Conservation (phyloP, 2,329 filamentous ascomycete genomes). For the Claviceps spartinae region DNA sequence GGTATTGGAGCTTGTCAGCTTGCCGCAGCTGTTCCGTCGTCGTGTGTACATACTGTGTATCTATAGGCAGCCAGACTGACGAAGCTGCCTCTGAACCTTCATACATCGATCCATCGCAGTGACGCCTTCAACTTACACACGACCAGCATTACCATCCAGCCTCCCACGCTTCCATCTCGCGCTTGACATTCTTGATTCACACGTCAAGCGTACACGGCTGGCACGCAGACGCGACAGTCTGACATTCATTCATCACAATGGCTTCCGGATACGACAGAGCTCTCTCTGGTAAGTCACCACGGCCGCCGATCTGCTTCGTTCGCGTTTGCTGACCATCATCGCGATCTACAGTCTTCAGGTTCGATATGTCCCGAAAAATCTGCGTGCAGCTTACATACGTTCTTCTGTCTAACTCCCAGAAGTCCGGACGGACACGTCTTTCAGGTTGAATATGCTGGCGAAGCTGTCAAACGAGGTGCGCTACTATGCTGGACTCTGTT, state of each 20-base stretch:
- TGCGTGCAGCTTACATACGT: not conserved
- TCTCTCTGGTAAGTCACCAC: conserved; percentile 69
- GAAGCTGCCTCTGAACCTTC: conserved; percentile 18
- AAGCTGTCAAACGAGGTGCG: conserved; percentile 93
- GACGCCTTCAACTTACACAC: conserved; percentile 3
- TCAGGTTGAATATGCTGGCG: conserved; percentile 97
- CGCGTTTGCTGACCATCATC: conserved; percentile 24
- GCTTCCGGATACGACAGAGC: conserved; percentile 98
- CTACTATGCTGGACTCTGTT: conserved; percentile 1
- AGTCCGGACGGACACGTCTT: conserved; percentile 98
- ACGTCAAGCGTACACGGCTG: not conserved
- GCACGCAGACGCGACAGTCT: not conserved
- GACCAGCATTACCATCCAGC: not conserved
- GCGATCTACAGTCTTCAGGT: conserved; percentile 66
- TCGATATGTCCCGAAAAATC: conserved; percentile 9
- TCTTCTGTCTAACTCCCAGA: conserved; percentile 28
- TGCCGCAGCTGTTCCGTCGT: not conserved
- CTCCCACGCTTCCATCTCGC: not conserved
- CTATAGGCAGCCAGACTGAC: conserved; percentile 25
- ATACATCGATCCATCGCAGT: not conserved
- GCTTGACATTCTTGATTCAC: not conserved
- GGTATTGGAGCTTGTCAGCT: not conserved
- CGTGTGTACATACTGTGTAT: not conserved
- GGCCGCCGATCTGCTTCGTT: conserved; percentile 4
- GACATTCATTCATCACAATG: conserved; percentile 32